Conservation (phyloP, 192 early-diverging fungal genomes). For the Chytriomyces confervae region DNA sequence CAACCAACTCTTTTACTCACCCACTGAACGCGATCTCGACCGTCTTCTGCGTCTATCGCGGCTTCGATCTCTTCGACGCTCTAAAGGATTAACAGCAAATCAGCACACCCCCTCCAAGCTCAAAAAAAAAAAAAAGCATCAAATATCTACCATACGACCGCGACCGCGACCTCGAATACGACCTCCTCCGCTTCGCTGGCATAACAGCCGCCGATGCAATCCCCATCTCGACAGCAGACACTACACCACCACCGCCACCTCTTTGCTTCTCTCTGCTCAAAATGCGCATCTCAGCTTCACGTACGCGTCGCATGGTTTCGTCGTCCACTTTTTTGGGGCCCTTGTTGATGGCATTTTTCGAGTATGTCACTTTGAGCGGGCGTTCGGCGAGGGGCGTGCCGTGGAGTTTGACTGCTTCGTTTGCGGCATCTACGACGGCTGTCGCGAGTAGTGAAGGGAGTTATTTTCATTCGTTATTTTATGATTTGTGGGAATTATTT, state of each 20-base stretch:
- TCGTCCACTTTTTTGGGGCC: slow-evolving; percentile 53
- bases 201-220: slow-evolving; percentile 3
- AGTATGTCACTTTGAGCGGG: slow-evolving; percentile 69
- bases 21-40: background rate
- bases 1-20: background rate
- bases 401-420: slow-evolving; percentile 68
- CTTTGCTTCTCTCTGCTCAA: slow-evolving; percentile 38
- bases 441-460: background rate
- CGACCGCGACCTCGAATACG: slow-evolving; percentile 11
- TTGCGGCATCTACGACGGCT: slow-evolving; percentile 58
- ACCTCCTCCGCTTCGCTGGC: slow-evolving; percentile 13
- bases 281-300: slow-evolving; percentile 60
- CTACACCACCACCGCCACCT: slow-evolving; percentile 20
- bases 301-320: slow-evolving; percentile 56
- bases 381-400: slow-evolving; percentile 68
- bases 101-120: background rate
- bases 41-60: slow-evolving; percentile 1
- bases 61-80: slow-evolving; percentile 17
- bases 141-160: slow-evolving; percentile 17
- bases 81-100: background rate
- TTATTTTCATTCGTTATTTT: background rate
- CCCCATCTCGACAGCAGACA: slow-evolving; percentile 1
- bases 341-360: slow-evolving; percentile 81
- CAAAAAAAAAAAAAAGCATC: background rate
- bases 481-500: background rate